A percentile compares a stretch with the other conserved stretches of the same genome.
These are phyloP conservation scores for Moesziomyces sp. DNA, from an alignment of 1,284 basidiomycete genomes.

Conservation along the genomic window DNA sequence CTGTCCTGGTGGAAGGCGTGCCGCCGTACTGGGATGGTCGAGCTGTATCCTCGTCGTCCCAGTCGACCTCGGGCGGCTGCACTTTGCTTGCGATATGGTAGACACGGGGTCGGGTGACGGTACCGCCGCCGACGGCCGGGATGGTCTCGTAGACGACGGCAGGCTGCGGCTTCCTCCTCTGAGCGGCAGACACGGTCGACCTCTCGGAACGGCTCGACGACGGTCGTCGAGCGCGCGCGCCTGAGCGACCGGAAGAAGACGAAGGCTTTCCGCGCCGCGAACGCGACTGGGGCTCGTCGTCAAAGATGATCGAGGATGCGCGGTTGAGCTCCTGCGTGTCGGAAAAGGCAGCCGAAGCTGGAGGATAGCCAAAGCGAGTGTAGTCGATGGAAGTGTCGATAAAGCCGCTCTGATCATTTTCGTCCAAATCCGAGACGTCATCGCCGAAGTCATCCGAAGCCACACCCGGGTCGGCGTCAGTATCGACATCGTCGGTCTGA, in stretches of 20 bases:
- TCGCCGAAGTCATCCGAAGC: conserved; percentile 29
- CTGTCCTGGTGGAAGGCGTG: conserved; percentile 37
- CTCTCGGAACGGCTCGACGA: conserved; percentile 24
- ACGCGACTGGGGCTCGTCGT: conserved; percentile 28
- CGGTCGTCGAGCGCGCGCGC: conserved; percentile 6
- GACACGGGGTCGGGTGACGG: conserved; percentile 78
- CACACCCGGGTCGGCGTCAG: conserved; percentile 25
- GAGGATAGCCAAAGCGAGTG: conserved; percentile 54
- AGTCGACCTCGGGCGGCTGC: conserved; percentile 54
- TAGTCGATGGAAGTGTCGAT: conserved; percentile 51
- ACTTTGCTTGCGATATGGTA: conserved; percentile 79
- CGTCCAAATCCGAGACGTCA: conserved; percentile 40
- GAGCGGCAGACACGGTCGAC: conserved; percentile 10
- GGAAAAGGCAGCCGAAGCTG: conserved; percentile 53
- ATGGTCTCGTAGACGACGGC: conserved; percentile 74
- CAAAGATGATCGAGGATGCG: conserved; percentile 51
- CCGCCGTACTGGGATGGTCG: conserved; percentile 47
- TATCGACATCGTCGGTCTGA: conserved; percentile 24
- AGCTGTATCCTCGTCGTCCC: conserved; percentile 49
- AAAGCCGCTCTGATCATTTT: conserved; percentile 16
- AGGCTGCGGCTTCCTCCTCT: conserved; percentile 20
- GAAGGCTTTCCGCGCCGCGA: conserved; percentile 25
- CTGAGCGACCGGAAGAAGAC: conserved; percentile 18
- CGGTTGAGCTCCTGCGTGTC: conserved; percentile 46
- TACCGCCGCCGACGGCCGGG: conserved; percentile 81